Base-by-base conservation (phyloP, 192 early-diverging fungal genomes). In the Coemansia sp. region DNA sequence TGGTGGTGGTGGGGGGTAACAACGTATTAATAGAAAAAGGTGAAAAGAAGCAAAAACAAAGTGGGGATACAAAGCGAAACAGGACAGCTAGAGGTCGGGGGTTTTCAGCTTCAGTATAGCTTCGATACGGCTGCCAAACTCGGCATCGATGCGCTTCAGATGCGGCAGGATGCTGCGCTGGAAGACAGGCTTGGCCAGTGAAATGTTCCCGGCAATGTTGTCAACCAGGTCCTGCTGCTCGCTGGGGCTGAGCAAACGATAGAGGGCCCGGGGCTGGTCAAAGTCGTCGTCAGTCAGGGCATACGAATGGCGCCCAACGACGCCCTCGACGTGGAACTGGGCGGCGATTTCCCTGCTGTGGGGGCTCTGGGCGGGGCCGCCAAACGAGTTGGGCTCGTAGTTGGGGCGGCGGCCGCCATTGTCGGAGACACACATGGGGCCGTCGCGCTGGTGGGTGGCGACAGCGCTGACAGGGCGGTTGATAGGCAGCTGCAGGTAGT, bases 401-500 rank as follows among this genome's bases (percentile, higher is more conserved):
- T 86, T 86, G 48, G 84, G 82, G 36, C 67, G 69, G 29, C 86
- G 52, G 25, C 87, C 88, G 33, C 83, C 78, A 59, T 87, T 87
- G 58, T 75, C 70, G 56, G 67, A 66, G 33, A 82, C 56, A 17
- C 62, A 37, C 82, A 87, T 86, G 54, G 59, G 54, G 9, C 89
- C 89, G 58, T 87, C 89, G 62, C 89, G 85, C 68, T 87, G 87
- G 57, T 88, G 84, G 80, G 87, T 86, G 53, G 65, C 53, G 54
- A 84, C 74, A 37, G 71, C 74, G 37, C 37, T 56, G 54, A 68
- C 59, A 4, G 88, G 69, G 22, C 70, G 45, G 80, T 91, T 91
- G 78, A 89, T 85, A 34, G 89, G 89, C 59, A 91, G 75, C 72
- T 88, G 83, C 44, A 78, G 69, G 75, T 85, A 87, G 85, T 91